Base-by-base conservation (phyloP, 306 rosid genomes). In the Ormosia emarginata region DNA sequence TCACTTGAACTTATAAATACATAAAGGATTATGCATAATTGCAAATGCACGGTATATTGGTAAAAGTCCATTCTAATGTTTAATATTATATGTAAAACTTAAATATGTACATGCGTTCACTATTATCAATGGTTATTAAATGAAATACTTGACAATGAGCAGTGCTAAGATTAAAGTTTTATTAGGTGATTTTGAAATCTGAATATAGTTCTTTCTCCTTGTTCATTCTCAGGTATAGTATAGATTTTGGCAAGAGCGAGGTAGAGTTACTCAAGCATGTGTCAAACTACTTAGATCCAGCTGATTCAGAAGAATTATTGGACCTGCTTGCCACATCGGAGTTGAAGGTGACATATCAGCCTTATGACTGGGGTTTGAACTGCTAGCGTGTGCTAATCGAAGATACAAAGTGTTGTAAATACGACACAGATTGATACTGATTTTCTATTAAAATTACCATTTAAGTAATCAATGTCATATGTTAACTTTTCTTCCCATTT, bases 341-440 rank as follows among this genome's bases (percentile, higher is more conserved):
- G 88, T 65, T 93, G 90, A 93, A 93, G 91, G 95, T 93, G 82
- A 75, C 82, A 30, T 93, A 95, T 84, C 94, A 91, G 81, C 82
- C 89, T 49, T 93, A 88, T 46, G 97, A 93, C 87, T 95, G 99
- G 99, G 89, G 92, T 75, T 86, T 90, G 88, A 93, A 95, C 88
- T 74, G 78, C 83, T 95, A 84, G 83, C 61, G 2, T 32, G 37
- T 32, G 61, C 79, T 46, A 44, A n/a, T 0, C 24, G 24, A 24
- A 24, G 24, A 24, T 24, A 24, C 14, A 2, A 59, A 75, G 36
- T 74, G 64, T 43, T 62, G 82, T 67, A 77, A 58, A 73, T 81
- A 69, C 67, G 58, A 55, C 71, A 37, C 53, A 82, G 58, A 52
- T 75, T 63, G 52, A 40, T 74, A 36, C 77, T 34, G 66, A 49